These are phyloP conservation scores for Fusarium succisae DNA, from an alignment of 2,329 filamentous ascomycete species.

Conservation along the genomic window DNA sequence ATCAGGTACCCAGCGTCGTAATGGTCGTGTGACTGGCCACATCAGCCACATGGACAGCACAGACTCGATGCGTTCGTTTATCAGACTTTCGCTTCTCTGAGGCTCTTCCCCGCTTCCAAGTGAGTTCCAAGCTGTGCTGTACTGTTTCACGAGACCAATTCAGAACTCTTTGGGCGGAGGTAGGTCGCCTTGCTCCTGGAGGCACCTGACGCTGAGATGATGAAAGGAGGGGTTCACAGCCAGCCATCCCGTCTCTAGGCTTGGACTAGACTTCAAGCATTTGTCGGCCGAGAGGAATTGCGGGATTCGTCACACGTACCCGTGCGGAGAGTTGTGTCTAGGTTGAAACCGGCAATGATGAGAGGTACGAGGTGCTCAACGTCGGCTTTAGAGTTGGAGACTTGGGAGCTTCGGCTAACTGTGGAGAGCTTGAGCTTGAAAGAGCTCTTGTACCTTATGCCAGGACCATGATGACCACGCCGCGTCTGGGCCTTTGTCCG, in stretches of 20 bases:
- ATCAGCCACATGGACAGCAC: conserved; percentile 27
- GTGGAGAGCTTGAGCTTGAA: conserved; percentile 31
- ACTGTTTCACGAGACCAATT: conserved; percentile 14
- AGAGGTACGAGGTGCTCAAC: background rate
- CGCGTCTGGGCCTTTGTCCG: background rate
- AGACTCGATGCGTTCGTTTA: background rate
- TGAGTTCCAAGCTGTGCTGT: background rate
- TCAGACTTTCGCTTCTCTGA: conserved; percentile 1
- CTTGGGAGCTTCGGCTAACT: conserved; percentile 23
- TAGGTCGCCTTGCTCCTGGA: conserved; percentile 32
- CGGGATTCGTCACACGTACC: conserved; percentile 4
- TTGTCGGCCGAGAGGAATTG: conserved; percentile 39
- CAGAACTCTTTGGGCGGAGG: background rate
- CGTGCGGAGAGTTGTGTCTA: background rate
- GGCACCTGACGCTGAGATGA: conserved; percentile 35
- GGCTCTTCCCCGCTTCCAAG: conserved; percentile 23
- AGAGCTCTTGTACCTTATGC: background rate
- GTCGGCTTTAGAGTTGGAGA: conserved; percentile 4
- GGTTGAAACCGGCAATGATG: conserved; percentile 6
- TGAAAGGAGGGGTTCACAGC: conserved; percentile 18
- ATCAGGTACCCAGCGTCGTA: conserved; percentile 10
- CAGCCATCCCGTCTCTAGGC: conserved; percentile 25
- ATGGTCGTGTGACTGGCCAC: conserved; percentile 41
- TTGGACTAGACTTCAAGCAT: background rate
- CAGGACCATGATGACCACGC: background rate